Base-by-base conservation (phyloP, 345 rosid genomes). In the Eucalyptus coolabah region DNA sequence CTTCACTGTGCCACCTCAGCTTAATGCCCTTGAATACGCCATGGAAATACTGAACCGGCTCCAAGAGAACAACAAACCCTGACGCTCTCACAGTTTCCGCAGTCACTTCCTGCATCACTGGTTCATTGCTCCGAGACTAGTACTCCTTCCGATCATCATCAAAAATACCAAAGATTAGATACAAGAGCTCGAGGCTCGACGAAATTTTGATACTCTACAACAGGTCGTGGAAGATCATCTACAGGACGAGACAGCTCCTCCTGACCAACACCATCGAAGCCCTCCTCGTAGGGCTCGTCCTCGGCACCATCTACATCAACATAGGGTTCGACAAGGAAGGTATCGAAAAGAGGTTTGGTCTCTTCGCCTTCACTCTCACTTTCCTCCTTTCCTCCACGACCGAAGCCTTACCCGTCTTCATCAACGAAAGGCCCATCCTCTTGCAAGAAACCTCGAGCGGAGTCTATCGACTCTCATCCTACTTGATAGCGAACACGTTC, bases 301-400 rank as follows among this genome's bases (percentile, higher is more conserved):
- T 98, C 53, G 99, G 98, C 21, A 98, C 98, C 5, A 97, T 96
- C 89, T 97, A 95, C 93, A 94, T 96, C 89, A 94, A 97, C 90
- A 94, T 96, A 8, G 99, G 99, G 65, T 93, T 88, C 40, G 92
- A 92, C 88, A 95, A 94, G 90, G 93, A 92, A 92, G 99, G 98
- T 7, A 96, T 97, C 53, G 94, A 95, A 65, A 97, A 98, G 86
- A 93, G 99, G 90, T 96, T 93, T 51, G 99, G 99, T 60, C 93
- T 97, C 37, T 96, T 97, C 82, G 99, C 99, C 30, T 97, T 97
- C 93, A 96, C 98, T 10, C 98, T 97, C 90, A 97, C 99, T 4
- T 97, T 97, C 88, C 99, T 96, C 87, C 98, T 97, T 86, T 97
- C 99, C 45, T 94, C 98, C 59, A 96, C 97, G n/a, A 97, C 99